A percentile compares a stretch with the other conserved stretches of the same genome.
Evolutionary conservation across 2,329 filamentous ascomycete species (phyloP).

Genomic region (Emericellopsis atlantica): DNA sequence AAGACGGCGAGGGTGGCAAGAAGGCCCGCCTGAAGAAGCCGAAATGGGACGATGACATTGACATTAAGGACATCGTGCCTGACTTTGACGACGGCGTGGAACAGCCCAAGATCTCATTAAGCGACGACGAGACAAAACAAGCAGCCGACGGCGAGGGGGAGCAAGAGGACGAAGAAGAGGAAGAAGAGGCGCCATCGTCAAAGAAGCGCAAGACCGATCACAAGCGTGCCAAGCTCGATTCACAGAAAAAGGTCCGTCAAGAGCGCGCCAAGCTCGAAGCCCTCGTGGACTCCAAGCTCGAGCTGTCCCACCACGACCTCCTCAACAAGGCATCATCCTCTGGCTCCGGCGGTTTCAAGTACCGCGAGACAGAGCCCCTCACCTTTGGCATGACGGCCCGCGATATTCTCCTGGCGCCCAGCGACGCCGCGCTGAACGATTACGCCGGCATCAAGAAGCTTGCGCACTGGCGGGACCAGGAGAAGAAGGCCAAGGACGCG

Average conservation of each 20-base stretch:
- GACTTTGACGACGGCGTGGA: slow-evolving; percentile 62
- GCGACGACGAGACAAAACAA: slow-evolving; percentile 20
- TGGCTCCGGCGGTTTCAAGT: slow-evolving; percentile 51
- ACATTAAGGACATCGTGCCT: slow-evolving; percentile 83
- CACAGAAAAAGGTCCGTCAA: slow-evolving; percentile 62
- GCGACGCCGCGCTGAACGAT: slow-evolving; percentile 75
- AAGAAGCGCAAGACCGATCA: slow-evolving; percentile 50
- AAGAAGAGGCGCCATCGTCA: slow-evolving; percentile 30
- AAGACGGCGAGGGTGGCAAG: slow-evolving; percentile 36
- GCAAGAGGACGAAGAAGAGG: slow-evolving; percentile 24
- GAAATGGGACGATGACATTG: slow-evolving; percentile 92
- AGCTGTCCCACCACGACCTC: slow-evolving; percentile 55
- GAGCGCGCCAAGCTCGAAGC: slow-evolving; percentile 77
- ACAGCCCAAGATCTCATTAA: slow-evolving; percentile 40
- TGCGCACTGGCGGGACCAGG: slow-evolving; percentile 73
- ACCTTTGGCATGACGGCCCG: slow-evolving; percentile 79
- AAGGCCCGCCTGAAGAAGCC: slow-evolving; percentile 40
- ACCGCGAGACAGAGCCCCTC: slow-evolving; percentile 85
- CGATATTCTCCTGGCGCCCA: slow-evolving; percentile 82
- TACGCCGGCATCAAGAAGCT: slow-evolving; percentile 93
- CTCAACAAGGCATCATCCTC: slow-evolving; percentile 25
- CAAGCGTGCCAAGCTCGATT: slow-evolving; percentile 43
- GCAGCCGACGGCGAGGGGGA: slow-evolving; percentile 19
- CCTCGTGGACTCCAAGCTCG: slow-evolving; percentile 70
- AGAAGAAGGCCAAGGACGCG: slow-evolving; percentile 81